Conservation (phyloP, 1,139 yeast species). For the Blastobotrys persicus region DNA sequence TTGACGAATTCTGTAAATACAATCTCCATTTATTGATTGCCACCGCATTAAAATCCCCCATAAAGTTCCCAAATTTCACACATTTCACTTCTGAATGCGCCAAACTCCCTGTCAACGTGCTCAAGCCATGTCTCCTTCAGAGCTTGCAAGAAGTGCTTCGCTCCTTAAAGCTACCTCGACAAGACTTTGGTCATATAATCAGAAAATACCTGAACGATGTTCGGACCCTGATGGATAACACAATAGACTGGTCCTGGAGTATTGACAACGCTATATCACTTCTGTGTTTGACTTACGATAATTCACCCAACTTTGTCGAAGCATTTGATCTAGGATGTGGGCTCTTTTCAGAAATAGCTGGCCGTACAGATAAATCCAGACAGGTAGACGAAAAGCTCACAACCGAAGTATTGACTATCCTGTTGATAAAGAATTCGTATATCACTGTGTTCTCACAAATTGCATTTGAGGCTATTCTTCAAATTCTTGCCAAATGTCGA, state of each 20-base stretch:
- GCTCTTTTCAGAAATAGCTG: slow-evolving; percentile 10
- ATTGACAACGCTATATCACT: slow-evolving; percentile 18
- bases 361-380: slow-evolving; percentile 3
- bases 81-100: slow-evolving; percentile 5
- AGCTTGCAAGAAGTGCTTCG: slow-evolving; percentile 4
- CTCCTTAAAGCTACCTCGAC: neutral
- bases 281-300: slow-evolving; percentile 11
- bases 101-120: neutral
- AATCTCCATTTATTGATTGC: neutral
- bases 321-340: slow-evolving; percentile 21
- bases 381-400: slow-evolving; percentile 11
- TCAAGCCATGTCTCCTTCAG: slow-evolving; percentile 1
- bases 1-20: neutral
- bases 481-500: slow-evolving; percentile 14
- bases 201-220: slow-evolving; percentile 11
- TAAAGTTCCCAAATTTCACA: neutral
- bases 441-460: slow-evolving; percentile 18
- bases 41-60: neutral
- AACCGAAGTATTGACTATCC: slow-evolving; percentile 16
- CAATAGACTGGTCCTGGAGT: slow-evolving; percentile 18
- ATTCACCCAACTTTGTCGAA: slow-evolving; percentile 17
- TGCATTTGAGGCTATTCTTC: slow-evolving; percentile 21
- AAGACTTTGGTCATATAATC: slow-evolving; percentile 10
- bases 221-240: slow-evolving; percentile 13
- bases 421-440: slow-evolving; percentile 14